Percentiles rank a stretch among this genome's conserved stretches.
Evolutionary conservation across 495 filamentous ascomycete genomes (phyloP).

Genomic region (Tuber microsphaerosporum): DNA sequence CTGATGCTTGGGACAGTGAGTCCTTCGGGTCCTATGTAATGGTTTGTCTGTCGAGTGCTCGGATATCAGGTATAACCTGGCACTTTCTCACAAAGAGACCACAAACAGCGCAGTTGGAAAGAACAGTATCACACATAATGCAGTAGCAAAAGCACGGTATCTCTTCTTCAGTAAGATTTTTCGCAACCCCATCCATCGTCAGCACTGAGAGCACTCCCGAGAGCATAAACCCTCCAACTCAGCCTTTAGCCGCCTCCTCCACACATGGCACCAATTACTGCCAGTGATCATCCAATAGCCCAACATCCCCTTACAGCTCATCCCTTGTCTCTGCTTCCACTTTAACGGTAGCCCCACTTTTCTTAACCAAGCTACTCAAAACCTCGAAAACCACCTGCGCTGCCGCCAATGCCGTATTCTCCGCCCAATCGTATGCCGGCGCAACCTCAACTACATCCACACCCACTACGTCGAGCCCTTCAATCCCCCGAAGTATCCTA

Average conservation of each 20-base stretch:
- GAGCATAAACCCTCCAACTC: neutral
- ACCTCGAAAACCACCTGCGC: slow-evolving; percentile 78
- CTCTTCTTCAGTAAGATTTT: neutral
- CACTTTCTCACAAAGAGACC: neutral
- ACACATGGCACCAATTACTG: neutral
- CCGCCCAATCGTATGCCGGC: slow-evolving; percentile 75
- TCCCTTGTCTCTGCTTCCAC: neutral
- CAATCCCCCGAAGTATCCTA: slow-evolving; percentile 60
- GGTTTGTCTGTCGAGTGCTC: neutral
- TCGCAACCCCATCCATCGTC: neutral
- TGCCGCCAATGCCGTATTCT: slow-evolving; percentile 77
- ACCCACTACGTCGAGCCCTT: slow-evolving; percentile 63
- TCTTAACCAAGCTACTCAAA: slow-evolving; percentile 71
- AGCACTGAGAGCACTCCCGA: neutral
- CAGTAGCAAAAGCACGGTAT: neutral
- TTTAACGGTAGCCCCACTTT: slow-evolving; percentile 5
- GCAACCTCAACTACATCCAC: slow-evolving; percentile 81
- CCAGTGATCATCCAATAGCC: neutral
- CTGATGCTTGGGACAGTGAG: neutral
- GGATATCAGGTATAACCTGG: neutral
- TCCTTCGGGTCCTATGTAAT: neutral
- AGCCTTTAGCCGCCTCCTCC: neutral
- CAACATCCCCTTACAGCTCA: neutral
- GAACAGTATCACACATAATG: neutral
- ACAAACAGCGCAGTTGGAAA: neutral